A percentile compares a stretch with the other conserved stretches of the same genome.
phyloP scores from a whole-genome alignment of 2,329 filamentous ascomycete genomes.

The Ascosphaera pollenicola region DNA sequence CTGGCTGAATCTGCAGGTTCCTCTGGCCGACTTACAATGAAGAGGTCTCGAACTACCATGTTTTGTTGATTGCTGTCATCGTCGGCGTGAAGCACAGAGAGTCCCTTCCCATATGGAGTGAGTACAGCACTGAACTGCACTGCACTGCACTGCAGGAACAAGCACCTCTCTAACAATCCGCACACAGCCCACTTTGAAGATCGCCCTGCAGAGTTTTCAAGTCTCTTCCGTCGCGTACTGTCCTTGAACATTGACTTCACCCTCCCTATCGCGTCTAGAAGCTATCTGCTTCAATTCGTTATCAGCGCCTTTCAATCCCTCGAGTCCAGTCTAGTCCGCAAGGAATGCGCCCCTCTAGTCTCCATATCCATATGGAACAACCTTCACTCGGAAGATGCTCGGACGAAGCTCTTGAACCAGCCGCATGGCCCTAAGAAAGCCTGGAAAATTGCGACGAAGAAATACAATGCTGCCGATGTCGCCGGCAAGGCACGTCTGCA shows the following conservation, averaged over 20 bases:
- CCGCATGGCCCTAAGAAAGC: slow-evolving; percentile 60
- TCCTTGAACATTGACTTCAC: slow-evolving; percentile 62
- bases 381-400: slow-evolving; percentile 51
- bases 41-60: slow-evolving; percentile 75
- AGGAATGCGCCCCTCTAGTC: slow-evolving; percentile 88
- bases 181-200: slow-evolving; percentile 48
- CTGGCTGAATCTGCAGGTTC: slow-evolving; percentile 38
- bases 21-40: slow-evolving; percentile 87
- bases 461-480: slow-evolving; percentile 73
- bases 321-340: slow-evolving; percentile 70
- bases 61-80: slow-evolving; percentile 67
- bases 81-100: slow-evolving; percentile 76
- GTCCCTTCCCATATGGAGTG: slow-evolving; percentile 69
- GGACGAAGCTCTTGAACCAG: slow-evolving; percentile 52
- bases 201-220: slow-evolving; percentile 62
- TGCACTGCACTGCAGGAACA: neutral
- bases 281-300: slow-evolving; percentile 71
- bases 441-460: slow-evolving; percentile 70
- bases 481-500: slow-evolving; percentile 53
- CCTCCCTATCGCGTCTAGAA: slow-evolving; percentile 43
- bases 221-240: slow-evolving; percentile 69
- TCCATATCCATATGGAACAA: slow-evolving; percentile 95
- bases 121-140: slow-evolving; percentile 9
- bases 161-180: slow-evolving; percentile 12
- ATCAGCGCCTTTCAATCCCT: slow-evolving; percentile 86